A percentile compares a stretch with the other conserved stretches of the same genome.
These are phyloP conservation scores for Mortierella sp. DNA, from an alignment of 371 early-diverging fungal genomes.

Conservation along the genomic window DNA sequence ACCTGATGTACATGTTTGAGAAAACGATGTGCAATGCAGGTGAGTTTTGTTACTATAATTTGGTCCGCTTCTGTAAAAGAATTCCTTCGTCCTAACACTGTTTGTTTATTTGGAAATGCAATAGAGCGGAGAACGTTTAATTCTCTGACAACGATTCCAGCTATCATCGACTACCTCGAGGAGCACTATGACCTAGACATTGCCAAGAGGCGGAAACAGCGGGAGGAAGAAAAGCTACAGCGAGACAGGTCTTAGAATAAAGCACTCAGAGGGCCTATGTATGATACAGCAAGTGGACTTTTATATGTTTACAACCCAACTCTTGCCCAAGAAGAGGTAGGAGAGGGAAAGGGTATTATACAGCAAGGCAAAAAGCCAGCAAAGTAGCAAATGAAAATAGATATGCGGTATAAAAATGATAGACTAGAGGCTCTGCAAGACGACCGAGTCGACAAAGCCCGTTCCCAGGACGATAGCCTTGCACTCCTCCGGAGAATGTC, in stretches of 20 bases:
- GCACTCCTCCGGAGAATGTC: conserved; percentile 20
- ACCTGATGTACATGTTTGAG: conserved; percentile 95
- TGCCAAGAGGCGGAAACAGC: conserved; percentile 10
- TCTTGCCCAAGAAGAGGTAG: too few relatives aligned
- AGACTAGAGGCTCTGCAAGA: neutral
- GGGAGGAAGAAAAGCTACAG: conserved; percentile 1
- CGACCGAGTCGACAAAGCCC: neutral
- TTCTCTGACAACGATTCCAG: conserved; percentile 80
- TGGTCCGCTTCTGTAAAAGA: too few relatives aligned
- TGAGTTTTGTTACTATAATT: conserved; percentile 9
- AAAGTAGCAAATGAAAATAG: too few relatives aligned
- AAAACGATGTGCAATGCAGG: conserved; percentile 83
- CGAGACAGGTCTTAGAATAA: neutral
- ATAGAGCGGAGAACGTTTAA: conserved; percentile 89
- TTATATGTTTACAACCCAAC: too few relatives aligned
- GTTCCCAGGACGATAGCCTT: conserved; percentile 10
- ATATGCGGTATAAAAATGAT: neutral
- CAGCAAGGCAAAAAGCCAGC: too few relatives aligned
- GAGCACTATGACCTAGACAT: conserved; percentile 76
- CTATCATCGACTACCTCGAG: conserved; percentile 87
- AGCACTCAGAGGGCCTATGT: too few relatives aligned
- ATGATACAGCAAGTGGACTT: too few relatives aligned
- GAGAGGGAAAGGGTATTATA: too few relatives aligned
- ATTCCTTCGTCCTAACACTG: neutral
- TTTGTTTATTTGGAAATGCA: neutral